Evolutionary conservation across 2,329 filamentous ascomycete genomes (phyloP), one percentile per base, ranked within the genome.

Genomic region (Cercospora berteroae): DNA sequence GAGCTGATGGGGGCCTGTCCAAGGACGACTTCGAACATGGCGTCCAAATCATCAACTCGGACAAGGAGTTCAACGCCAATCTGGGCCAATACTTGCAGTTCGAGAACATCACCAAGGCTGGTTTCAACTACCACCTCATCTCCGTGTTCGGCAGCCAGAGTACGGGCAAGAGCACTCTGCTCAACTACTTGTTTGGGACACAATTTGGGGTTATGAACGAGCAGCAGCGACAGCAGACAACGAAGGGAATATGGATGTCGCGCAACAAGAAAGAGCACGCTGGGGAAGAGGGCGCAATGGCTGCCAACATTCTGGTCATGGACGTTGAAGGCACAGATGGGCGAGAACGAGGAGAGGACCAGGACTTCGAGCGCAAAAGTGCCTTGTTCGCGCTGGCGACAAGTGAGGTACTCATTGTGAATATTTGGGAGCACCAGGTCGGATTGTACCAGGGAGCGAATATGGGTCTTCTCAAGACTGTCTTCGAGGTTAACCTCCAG

Each of bases 401-500:
- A 18, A 98, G 94, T 79, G 95, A 99, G 83, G 94, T 99, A 62
- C 85, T 99, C 74, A 96, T 99, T 77, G 91, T 99, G 80, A 99
- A 99, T 79, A 96, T 99, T 73, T 99, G 95, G 95, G 95, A 99
- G 81, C 94, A 97, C 80, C 95, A 99, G 81, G 95, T 99, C 69
- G 95, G 95, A 58, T 81, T 99, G 79, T 99, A 99, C 79, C 94
- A 99, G 82, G 95, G 95, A 66, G 95, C 95, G 74, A 99, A 99
- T 80, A 99, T 99, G 95, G 95, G 95, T 8, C 82, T 99, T 75
- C 84, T 99, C 76, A 99, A 99, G 86, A 99, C 96, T 0, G 95
- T 99, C 4, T 99, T 99, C 75, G 95, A 99, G 82, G 95, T 99
- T 80, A 99, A 99, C 78, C 80, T 99, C 78, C 94, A 98, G 81